Base-by-base conservation (phyloP, 140 eudicot species). In the Stevia rebaudiana region DNA sequence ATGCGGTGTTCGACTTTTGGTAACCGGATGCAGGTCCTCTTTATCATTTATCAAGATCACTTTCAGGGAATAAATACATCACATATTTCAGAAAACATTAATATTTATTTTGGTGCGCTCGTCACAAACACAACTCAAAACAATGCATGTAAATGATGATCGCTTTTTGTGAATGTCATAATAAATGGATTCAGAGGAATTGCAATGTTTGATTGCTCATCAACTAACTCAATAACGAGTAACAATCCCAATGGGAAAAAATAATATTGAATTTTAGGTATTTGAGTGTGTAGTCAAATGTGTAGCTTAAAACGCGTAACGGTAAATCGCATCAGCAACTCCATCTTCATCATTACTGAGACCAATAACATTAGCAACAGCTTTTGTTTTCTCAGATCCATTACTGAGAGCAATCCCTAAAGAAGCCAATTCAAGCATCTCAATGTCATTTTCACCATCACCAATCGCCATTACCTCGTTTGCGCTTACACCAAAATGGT, bases 371-470 rank as follows among this genome's bases (percentile, higher is more conserved):
- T 91, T 56, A 15, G 98, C 98, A n/a, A 77, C 87, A n/a, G 87
- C 86, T 85, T 88, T 91, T 61, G 98, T 84, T 67, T 81, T 82
- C 67, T 91, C 98, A 10, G 86, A 83, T 52, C 98, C 96, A 66
- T 88, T 91, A 69, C 96, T 87, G 9, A 91, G 76, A 75, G 92
- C 96, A 16, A 91, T 74, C 24, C 96, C 96, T 19, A 87, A 83
- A 63, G 89, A 80, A 62, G 89, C 98, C 67, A 91, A 59, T 67
- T 87, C 74, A 19, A 91, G 84, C 98, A 91, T 87, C 73, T 91
- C 98, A 44, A 85, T 80, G 49, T 91, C 98, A 57, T 91, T 91
- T 73, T 91, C 98, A 7, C 98, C 96, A 73, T 91, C 98, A 60
- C 98, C 96, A 33, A 91, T 87, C 10, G 98, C 98, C 96, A 92